These are phyloP conservation scores for Trichoderma atroviride DNA, from an alignment of 2,329 filamentous ascomycete genomes.

Conservation along the genomic window DNA sequence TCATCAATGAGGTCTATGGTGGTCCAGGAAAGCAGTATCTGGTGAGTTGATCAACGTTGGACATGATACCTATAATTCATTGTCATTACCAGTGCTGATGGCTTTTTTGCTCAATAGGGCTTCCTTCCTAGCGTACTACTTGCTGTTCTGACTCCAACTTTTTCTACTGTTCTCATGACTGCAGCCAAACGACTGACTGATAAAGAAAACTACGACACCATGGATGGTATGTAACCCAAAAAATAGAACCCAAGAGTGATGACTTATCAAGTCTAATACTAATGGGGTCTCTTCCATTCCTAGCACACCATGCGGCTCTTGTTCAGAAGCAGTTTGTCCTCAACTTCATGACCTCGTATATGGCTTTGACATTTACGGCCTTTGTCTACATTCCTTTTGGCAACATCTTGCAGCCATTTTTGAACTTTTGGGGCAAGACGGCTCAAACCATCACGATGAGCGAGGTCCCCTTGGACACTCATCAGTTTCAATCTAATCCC, in stretches of 20 bases:
- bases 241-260: accelerated
- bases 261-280: background rate
- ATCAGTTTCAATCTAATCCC: conserved; percentile 79
- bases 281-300: background rate
- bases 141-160: conserved; percentile 77
- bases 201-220: conserved; percentile 89
- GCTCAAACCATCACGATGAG: conserved; percentile 76
- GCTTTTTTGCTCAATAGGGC: conserved; percentile 52
- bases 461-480: conserved; percentile 68
- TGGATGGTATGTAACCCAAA: conserved; percentile 56
- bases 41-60: conserved; percentile 51
- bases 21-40: conserved; percentile 85
- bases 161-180: conserved; percentile 73
- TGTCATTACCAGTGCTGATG: background rate
- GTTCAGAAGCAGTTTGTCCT: conserved; percentile 93
- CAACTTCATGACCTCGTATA: conserved; percentile 95
- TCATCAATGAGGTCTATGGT: conserved; percentile 90
- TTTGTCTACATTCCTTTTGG: conserved; percentile 96
- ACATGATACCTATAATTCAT: background rate
- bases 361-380: conserved; percentile 87
- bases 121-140: conserved; percentile 89
- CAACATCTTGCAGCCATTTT: conserved; percentile 77
- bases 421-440: conserved; percentile 77
- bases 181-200: conserved; percentile 78
- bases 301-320: conserved; percentile 78